A percentile compares a stretch with the other conserved stretches of the same genome.
These are phyloP conservation scores for Cyclotella sp. DNA, from an alignment of 108 stramenopile genomes.

Conservation along the genomic window DNA sequence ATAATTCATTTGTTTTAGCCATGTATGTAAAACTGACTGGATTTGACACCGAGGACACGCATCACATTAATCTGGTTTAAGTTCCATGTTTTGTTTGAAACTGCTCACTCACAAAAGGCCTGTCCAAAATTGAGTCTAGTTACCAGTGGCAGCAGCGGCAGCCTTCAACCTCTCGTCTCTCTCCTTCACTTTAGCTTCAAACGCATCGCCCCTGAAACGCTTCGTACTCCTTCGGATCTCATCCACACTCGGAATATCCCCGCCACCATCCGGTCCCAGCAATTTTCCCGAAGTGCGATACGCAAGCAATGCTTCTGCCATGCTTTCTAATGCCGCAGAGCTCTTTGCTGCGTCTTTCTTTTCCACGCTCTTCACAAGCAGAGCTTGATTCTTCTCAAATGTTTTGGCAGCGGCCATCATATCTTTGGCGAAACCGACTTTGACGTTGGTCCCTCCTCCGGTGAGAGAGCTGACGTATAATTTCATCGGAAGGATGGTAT, in stretches of 20 bases:
- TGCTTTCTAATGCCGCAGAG: constrained; percentile 64
- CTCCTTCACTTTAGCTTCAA: constrained; percentile 72
- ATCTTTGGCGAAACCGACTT: constrained; percentile 76
- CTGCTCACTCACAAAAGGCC: background rate
- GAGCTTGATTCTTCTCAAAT: constrained; percentile 73
- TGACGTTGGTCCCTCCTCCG: constrained; percentile 82
- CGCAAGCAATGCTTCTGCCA: constrained; percentile 62
- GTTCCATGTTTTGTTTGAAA: too few relatives aligned
- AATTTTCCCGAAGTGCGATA: constrained; percentile 75
- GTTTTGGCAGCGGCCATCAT: constrained; percentile 66
- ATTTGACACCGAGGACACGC: too few relatives aligned
- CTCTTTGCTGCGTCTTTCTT: constrained; percentile 71
- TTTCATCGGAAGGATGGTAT: constrained; percentile 87
- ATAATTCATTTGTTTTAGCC: too few relatives aligned
- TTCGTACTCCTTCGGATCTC: constrained; percentile 76
- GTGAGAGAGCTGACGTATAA: constrained; percentile 74
- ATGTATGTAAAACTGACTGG: too few relatives aligned
- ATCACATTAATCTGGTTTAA: too few relatives aligned
- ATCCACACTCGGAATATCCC: constrained; percentile 88
- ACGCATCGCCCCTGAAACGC: constrained; percentile 64
- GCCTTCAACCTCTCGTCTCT: constrained; percentile 59
- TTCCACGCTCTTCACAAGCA: constrained; percentile 61
- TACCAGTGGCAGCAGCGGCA: constrained; percentile 5
- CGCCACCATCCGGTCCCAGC: constrained; percentile 82
- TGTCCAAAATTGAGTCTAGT: background rate